Base-by-base conservation (phyloP, 345 rosid genomes). In the Iberis pinnata region DNA sequence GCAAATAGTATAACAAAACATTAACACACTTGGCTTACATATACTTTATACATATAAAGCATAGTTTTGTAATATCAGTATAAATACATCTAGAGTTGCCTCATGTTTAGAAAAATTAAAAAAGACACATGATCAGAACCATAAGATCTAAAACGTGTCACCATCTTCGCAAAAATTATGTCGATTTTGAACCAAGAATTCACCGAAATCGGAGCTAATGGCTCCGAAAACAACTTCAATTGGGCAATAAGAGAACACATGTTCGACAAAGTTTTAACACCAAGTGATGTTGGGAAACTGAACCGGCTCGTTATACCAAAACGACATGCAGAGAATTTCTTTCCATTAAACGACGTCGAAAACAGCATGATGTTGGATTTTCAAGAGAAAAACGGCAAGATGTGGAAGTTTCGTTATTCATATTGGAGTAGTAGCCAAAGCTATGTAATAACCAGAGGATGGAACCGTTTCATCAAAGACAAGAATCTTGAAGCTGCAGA, bases 351-450 rank as follows among this genome's bases (percentile, higher is more conserved):
- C 0, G 57, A 72, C 0, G 70, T 65, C 43, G 77, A 75, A 51
- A 90, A 84, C 58, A 95, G 87, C 18, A 80, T 76, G 10, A 55
- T 81, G 14, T 65, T 87, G 74, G 86, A 87, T 60, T 90, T 90
- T 56, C 85, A 84, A 65, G 97, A 89, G 69, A 67, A 64, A 24
- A 73, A 60, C 60, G 90, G 88, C 22, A 86, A 84, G 71, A 50
- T 69, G 6, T 86, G 94, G 95, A 71, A 79, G 63, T 82, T 89
- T 70, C 72, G 90, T 27, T 86, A 90, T 78, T 90, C 95, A 12
- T 90, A 83, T 64, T 86, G 95, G 95, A 81, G 70, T 56, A 83
- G 90, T 67, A 89, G 95, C 78, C 94, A 89, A 76, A 89, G 95
- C 78, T 89, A 89, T 43, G 95, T 86, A 22, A 86, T 89, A 90